These are phyloP conservation scores for Mycena metata DNA, from an alignment of 768 basidiomycete species.

Conservation along the genomic window DNA sequence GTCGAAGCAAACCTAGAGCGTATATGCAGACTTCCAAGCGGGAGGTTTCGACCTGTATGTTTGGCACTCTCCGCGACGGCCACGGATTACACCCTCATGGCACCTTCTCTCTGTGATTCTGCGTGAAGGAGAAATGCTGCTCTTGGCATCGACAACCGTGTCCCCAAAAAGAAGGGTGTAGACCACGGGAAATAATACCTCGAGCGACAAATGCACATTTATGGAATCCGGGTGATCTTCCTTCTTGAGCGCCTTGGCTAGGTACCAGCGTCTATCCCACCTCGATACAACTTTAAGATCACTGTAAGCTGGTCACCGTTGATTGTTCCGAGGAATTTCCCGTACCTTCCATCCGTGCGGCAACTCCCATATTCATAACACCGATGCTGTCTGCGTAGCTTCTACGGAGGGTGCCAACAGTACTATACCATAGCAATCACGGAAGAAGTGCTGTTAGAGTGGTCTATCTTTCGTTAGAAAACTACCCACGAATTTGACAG, in stretches of 20 bases:
- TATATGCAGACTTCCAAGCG: not conserved
- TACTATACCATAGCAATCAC: not conserved
- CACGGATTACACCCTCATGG: not conserved
- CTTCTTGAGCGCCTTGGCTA: not conserved
- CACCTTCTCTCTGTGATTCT: not conserved
- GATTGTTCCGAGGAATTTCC: conserved; percentile 30
- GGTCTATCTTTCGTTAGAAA: too few relatives aligned
- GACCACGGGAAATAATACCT: too few relatives aligned
- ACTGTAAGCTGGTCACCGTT: not conserved
- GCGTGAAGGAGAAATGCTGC: not conserved
- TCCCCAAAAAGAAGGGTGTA: not conserved
- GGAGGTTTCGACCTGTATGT: not conserved
- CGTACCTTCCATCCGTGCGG: not conserved
- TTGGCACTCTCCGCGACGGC: too few relatives aligned
- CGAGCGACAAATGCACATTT: too few relatives aligned
- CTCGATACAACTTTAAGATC: not conserved
- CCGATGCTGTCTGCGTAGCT: conserved; percentile 1
- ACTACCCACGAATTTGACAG: too few relatives aligned
- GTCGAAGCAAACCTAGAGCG: conserved; percentile 3
- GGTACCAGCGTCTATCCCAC: conserved; percentile 9
- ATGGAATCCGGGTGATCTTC: too few relatives aligned
- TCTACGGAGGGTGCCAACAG: not conserved
- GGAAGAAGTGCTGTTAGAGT: too few relatives aligned
- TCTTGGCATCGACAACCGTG: conserved; percentile 16
- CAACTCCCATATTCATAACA: not conserved